Conservation (phyloP, 768 basidiomycete species). For the Chalciporus piperatus region DNA sequence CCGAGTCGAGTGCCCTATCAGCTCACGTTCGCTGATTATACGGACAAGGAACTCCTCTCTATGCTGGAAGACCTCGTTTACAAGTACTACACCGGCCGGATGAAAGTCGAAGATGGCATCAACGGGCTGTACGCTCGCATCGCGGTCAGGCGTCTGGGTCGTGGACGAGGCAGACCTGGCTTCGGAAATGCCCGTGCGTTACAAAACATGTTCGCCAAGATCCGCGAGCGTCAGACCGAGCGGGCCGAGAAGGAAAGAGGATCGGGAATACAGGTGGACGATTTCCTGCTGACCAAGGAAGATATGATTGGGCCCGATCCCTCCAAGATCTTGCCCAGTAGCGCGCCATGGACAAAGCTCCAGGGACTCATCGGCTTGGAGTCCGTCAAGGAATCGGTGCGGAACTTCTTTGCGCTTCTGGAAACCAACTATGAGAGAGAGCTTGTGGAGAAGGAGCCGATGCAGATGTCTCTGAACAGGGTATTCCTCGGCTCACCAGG, state of each 20-base stretch:
- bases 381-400: conserved; percentile 56
- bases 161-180: conserved; percentile 55
- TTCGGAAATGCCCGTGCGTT: conserved; percentile 73
- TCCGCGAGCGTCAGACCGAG: conserved; percentile 52
- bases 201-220: conserved; percentile 45
- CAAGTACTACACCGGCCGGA: conserved; percentile 45
- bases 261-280: conserved; percentile 42
- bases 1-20: conserved; percentile 62
- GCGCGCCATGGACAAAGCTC: conserved; percentile 51
- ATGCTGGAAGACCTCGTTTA: conserved; percentile 51
- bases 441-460: conserved; percentile 49
- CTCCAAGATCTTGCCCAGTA: conserved; percentile 42
- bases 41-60: conserved; percentile 49
- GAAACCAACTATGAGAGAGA: conserved; percentile 60
- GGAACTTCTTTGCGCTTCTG: conserved; percentile 46
- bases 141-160: conserved; percentile 56
- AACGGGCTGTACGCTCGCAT: conserved; percentile 56
- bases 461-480: conserved; percentile 57
- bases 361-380: conserved; percentile 53
- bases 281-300: conserved; percentile 49
- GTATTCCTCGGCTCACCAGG: conserved; percentile 70
- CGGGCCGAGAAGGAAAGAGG: conserved; percentile 44
- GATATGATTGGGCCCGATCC: conserved; percentile 71
- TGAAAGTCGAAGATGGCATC: conserved; percentile 58
- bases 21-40: conserved; percentile 62